Base-by-base conservation (phyloP, 2,329 filamentous ascomycete genomes). In the Trichoderma koningii region DNA sequence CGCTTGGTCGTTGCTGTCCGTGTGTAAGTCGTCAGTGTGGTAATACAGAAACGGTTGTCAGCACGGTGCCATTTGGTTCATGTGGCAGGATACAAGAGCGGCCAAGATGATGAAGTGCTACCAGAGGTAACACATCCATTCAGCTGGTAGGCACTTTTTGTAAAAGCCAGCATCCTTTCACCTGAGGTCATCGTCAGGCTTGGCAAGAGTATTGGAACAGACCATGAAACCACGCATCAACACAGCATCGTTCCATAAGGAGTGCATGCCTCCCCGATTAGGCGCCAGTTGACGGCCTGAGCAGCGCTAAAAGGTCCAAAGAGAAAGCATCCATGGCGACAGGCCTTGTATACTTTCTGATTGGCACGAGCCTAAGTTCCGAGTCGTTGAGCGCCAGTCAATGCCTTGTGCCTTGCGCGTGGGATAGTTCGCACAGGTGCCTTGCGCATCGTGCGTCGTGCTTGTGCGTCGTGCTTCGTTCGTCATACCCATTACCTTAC, bases 211-310 rank as follows among this genome's bases (percentile, higher is more conserved):
- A 53, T 38, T 63, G 60, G 60, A 63, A 28, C 28, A 14, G 26
- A 47, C 51, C 26, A 63, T 53, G 60, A 63, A 53, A 55, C 60
- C 41, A 38, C 10, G 3, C 38, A 26, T 63, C 50, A 23, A 47
- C 41, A 26, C 38, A 53, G 23, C 7, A 57, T 57, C 41, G 38
- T 57, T 12, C 26, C n/a, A 45, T 38, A 34, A 14, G 12, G 15
- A 55, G 38, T 15, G 41, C 38, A 34, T 55, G 55, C 56, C 45
- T 63, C 60, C 48, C 60, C 41, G 21, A 55, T 47, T 45, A 53
- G 60, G 60, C 57, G 48, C 57, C 57, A 19, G 7, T 45, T 34
- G 47, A 21, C 42, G 57, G 26, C 48, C 57, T 53, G 57, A 42
- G 38, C 38, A 52, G 38, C 57, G 57, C 57, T 50, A 62, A 62